These are phyloP conservation scores for Chalara sp. DNA, from an alignment of 2,329 filamentous ascomycete species.

Conservation along the genomic window DNA sequence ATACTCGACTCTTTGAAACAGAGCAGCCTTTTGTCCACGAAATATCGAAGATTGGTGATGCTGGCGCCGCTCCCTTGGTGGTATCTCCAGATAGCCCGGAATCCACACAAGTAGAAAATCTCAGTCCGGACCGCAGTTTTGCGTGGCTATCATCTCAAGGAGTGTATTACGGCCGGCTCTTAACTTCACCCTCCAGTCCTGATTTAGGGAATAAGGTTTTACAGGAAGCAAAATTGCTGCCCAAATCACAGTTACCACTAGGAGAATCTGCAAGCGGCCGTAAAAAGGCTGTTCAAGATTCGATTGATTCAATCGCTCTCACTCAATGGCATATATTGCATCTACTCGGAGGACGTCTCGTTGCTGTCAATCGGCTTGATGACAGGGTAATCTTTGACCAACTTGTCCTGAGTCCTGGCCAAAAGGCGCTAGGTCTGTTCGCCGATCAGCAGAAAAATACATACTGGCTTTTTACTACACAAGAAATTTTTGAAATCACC, in stretches of 20 bases:
- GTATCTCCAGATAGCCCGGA: constrained; percentile 70
- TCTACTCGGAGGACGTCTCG: constrained; percentile 73
- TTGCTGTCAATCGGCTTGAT: constrained; percentile 82
- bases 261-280: constrained; percentile 59
- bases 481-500: constrained; percentile 91
- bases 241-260: constrained; percentile 65
- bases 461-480: constrained; percentile 89
- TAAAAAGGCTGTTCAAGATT: constrained; percentile 60
- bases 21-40: constrained; percentile 77
- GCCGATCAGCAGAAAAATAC: constrained; percentile 93
- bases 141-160: constrained; percentile 89
- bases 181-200: constrained; percentile 50
- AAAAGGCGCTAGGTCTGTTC: constrained; percentile 75
- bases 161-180: constrained; percentile 77
- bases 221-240: constrained; percentile 69
- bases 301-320: constrained; percentile 72
- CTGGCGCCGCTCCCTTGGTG: constrained; percentile 59
- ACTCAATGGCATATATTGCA: constrained; percentile 92
- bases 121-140: constrained; percentile 63
- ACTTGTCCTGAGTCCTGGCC: constrained; percentile 70
- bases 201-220: constrained; percentile 71
- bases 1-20: constrained; percentile 78
- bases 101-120: constrained; percentile 45
- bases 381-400: constrained; percentile 85
- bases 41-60: constrained; percentile 50